Conservation (phyloP, 768 basidiomycete species). For the Sporobolomyces roseus region DNA sequence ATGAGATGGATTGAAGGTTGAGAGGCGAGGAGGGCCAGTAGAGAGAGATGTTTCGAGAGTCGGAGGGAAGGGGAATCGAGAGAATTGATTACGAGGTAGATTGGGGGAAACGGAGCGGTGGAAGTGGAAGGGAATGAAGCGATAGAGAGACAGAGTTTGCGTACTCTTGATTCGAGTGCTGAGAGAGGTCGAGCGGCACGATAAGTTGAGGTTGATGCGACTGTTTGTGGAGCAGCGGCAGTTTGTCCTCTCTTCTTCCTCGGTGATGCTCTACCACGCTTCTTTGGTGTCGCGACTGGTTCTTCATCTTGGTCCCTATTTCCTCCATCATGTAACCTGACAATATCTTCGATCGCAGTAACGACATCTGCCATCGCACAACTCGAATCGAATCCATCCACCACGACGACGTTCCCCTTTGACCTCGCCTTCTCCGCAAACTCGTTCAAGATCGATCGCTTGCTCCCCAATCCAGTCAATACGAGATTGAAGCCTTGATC, state of each 20-base stretch:
- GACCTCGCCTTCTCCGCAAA: slow-evolving; percentile 60
- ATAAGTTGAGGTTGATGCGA: slow-evolving; percentile 23
- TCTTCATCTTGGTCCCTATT: neutral
- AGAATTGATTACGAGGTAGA: slow-evolving; percentile 83
- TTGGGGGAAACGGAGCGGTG: slow-evolving; percentile 49
- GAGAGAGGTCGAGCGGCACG: slow-evolving; percentile 44
- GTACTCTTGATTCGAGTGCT: slow-evolving; percentile 61
- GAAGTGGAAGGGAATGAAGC: slow-evolving; percentile 57
- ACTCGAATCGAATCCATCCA: slow-evolving; percentile 71
- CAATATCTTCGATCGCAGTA: slow-evolving; percentile 33
- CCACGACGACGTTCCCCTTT: slow-evolving; percentile 67
- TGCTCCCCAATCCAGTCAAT: slow-evolving; percentile 86
- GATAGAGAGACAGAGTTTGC: slow-evolving; percentile 55
- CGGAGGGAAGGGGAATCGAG: slow-evolving; percentile 75
- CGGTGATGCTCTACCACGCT: neutral
- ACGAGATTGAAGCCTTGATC: slow-evolving; percentile 79
- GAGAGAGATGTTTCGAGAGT: slow-evolving; percentile 59
- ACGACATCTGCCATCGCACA: slow-evolving; percentile 65
- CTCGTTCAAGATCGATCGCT: slow-evolving; percentile 67
- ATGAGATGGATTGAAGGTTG: slow-evolving; percentile 73
- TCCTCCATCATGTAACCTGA: slow-evolving; percentile 12
- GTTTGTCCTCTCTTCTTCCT: slow-evolving; percentile 16
- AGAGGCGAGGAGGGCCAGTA: slow-evolving; percentile 68
- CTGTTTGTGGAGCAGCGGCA: neutral
- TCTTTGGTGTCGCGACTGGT: neutral